Evolutionary conservation across 225 moss, liverwort and hornwort species (phyloP), one percentile per base, ranked within the genome.

Genomic region (Lunularia cruciata): DNA sequence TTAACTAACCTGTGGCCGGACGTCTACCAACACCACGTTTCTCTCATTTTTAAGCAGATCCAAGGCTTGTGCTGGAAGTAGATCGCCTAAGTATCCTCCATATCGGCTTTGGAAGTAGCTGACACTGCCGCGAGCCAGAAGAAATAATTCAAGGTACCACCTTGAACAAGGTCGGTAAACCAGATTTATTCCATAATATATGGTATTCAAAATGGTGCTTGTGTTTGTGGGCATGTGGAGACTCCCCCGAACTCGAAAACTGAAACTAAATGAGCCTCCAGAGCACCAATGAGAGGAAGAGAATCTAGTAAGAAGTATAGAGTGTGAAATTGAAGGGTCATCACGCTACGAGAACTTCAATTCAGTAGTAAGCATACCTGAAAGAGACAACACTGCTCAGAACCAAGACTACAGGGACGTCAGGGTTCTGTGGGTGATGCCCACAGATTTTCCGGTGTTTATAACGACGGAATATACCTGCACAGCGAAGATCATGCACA

Each of bases 11-110:
- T 93, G 93, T 53, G 91, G 73, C 19, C 98, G 89, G 60, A 98
- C 88, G 72, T 98, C 98, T 49, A 98, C 86, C 69, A 98, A 67
- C 36, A 88, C 84, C 54, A 77, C 86, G 76, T 91, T 85, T 37
- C 76, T 60, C 57, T 93, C 93, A 27, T 84, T 92, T 75, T 88
- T 91, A 59, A 98, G 75, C 40, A 88, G 46, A 22, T 91, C 89
- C 59, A 93, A 33, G 58, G 91, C 91, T 71, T 78, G 84, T 66
- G 61, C 75, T 46, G 98, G 89, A 40, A 67, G 42, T 65, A 98
- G 73, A 66, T 98, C 98, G 32, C 98, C 98, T 52, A 93, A 85
- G 79, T 98, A 98, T 32, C 98, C 93, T 83, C 93, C 98, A 82
- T 91, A 98, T 62, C 78, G 85, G 67, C 46, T 73, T 53, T 83